Evolutionary conservation across 345 rosid species (phyloP).

Genomic region (Eucalyptus erythrocorys): DNA sequence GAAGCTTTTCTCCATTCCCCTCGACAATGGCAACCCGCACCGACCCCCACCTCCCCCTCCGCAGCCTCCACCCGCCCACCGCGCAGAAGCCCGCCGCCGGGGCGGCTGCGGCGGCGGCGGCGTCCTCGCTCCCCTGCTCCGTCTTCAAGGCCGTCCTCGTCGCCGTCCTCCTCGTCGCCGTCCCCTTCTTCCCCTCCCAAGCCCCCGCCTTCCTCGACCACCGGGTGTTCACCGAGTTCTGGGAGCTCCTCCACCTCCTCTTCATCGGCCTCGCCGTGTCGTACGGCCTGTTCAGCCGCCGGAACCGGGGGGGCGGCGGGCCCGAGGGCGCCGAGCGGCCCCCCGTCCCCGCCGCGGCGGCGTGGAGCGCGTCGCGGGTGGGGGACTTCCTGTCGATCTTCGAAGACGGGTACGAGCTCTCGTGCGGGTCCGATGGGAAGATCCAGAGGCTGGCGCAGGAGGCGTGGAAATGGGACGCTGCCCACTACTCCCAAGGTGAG

Average conservation of each 20-base stretch:
- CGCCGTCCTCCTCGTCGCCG: conserved; percentile 42
- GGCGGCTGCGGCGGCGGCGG: background rate
- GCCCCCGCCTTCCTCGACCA: conserved; percentile 60
- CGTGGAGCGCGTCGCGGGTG: conserved; percentile 24
- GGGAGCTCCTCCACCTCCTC: conserved; percentile 64
- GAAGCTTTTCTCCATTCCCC: background rate
- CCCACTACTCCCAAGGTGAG: background rate
- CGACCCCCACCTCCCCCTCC: conserved; percentile 9
- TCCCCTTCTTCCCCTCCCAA: conserved; percentile 69
- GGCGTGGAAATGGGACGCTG: background rate
- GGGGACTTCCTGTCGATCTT: conserved; percentile 43
- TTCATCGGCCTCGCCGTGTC: conserved; percentile 80
- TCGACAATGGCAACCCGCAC: conserved; percentile 37
- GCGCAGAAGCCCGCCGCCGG: background rate
- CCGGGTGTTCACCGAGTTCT: conserved; percentile 38
- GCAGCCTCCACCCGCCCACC: background rate
- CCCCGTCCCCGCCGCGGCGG: background rate
- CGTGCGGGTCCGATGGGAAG: conserved; percentile 10
- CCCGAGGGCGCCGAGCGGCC: conserved; percentile 13
- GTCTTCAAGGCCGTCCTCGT: conserved; percentile 44
- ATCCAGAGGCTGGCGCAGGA: background rate
- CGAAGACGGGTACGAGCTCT: conserved; percentile 29
- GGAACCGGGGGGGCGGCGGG: conserved; percentile 3
- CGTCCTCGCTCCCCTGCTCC: conserved; percentile 7
- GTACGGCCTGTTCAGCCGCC: conserved; percentile 73